phyloP scores from a whole-genome alignment of 768 basidiomycete genomes.

The Russula dissimulans region DNA sequence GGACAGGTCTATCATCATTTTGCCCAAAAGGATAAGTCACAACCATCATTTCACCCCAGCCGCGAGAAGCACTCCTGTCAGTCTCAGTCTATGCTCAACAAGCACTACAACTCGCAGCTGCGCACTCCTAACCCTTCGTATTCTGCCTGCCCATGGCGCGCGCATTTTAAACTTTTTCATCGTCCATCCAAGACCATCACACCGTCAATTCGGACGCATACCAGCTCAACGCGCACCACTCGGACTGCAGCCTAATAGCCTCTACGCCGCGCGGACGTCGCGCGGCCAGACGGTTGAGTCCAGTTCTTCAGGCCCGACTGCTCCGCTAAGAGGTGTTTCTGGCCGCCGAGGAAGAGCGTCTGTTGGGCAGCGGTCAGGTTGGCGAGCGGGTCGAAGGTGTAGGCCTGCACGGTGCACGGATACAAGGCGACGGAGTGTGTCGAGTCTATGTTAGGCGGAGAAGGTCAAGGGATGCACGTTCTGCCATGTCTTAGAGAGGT shows the following conservation, averaged over 20 bases:
- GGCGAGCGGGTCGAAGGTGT: conserved; percentile 64
- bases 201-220: neutral
- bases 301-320: conserved; percentile 61
- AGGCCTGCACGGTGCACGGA: conserved; percentile 32
- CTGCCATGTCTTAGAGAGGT: conserved; percentile 76
- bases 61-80: no score
- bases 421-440: no score
- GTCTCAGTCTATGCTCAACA: no score
- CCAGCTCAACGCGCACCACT: conserved; percentile 35
- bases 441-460: no score
- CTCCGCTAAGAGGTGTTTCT: conserved; percentile 67
- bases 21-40: no score
- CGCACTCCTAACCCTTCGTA: no score
- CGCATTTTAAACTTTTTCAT: no score
- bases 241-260: conserved; percentile 31
- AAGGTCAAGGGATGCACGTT: conserved; percentile 33
- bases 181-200: neutral
- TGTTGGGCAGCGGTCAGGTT: conserved; percentile 40
- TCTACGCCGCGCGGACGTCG: conserved; percentile 32
- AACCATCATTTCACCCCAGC: no score
- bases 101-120: no score
- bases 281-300: conserved; percentile 62
- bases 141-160: no score
- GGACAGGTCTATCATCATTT: no score
- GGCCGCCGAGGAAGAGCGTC: conserved; percentile 58